Evolutionary conservation across 1,284 basidiomycete genomes (phyloP).

Genomic region (Cutaneotrichosporon mucoides): DNA sequence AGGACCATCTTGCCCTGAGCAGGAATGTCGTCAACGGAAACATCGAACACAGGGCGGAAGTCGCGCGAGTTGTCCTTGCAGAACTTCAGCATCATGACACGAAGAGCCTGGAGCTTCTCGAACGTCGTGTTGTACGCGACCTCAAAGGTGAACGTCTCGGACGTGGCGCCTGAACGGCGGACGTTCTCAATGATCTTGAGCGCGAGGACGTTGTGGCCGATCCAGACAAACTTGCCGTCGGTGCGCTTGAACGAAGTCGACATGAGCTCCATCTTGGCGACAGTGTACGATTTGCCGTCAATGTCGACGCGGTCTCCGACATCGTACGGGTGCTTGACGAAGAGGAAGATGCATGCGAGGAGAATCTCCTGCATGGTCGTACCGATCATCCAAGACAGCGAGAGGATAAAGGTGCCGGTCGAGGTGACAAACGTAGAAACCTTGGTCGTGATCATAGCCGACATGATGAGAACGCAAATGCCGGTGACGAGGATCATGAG

Average conservation of each 20-base stretch:
- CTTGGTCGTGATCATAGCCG: conserved; percentile 67
- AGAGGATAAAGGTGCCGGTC: conserved; percentile 75
- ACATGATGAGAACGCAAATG: conserved; percentile 68
- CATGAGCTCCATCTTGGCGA: conserved; percentile 80
- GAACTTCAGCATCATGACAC: conserved; percentile 76
- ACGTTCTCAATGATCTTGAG: conserved; percentile 57
- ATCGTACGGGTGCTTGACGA: conserved; percentile 78
- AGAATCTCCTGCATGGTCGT: conserved; percentile 54
- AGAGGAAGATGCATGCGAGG: conserved; percentile 66
- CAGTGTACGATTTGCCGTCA: conserved; percentile 59
- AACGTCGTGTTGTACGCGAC: conserved; percentile 76
- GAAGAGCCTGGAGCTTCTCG: conserved; percentile 73
- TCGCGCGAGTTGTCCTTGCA: conserved; percentile 66
- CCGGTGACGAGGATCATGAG: conserved; percentile 55
- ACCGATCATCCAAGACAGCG: conserved; percentile 86
- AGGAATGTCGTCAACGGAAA: conserved; percentile 62
- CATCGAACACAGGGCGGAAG: conserved; percentile 68
- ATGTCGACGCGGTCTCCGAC: conserved; percentile 73
- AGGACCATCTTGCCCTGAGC: conserved; percentile 75
- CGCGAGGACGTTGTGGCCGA: conserved; percentile 63
- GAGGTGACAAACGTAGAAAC: conserved; percentile 71
- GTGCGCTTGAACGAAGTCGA: conserved; percentile 58
- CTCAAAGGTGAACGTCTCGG: conserved; percentile 64
- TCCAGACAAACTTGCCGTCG: conserved; percentile 57
- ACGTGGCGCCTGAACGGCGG: conserved; percentile 52